These are phyloP conservation scores for Phytophthora uliginosa DNA, from an alignment of 352 stramenopile species.

Conservation along the genomic window DNA sequence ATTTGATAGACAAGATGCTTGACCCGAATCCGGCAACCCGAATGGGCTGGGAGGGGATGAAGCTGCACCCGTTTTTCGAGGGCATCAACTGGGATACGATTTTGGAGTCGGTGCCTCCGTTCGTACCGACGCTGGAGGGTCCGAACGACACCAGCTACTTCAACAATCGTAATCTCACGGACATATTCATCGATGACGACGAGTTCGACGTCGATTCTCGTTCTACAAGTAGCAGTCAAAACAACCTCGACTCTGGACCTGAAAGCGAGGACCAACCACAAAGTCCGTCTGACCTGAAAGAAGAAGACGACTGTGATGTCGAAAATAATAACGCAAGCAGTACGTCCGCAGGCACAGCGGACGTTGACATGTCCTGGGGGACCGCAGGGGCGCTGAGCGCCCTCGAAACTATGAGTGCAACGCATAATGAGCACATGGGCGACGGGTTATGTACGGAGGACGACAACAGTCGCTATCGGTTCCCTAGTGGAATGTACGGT, in stretches of 20 bases:
- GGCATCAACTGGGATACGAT: constrained; percentile 88
- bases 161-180: constrained; percentile 90
- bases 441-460: constrained; percentile 35
- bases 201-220: constrained; percentile 69
- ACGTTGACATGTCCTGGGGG: constrained; percentile 38
- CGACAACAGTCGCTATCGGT: constrained; percentile 54
- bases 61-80: constrained; percentile 75
- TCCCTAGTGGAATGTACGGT: constrained; percentile 80
- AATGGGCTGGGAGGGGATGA: constrained; percentile 76
- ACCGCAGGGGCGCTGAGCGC: constrained; percentile 12
- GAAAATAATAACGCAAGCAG: constrained; percentile 22
- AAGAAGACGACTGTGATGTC: constrained; percentile 15
- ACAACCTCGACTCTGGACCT: constrained; percentile 36
- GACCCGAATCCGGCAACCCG: constrained; percentile 74
- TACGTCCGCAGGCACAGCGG: constrained; percentile 15
- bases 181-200: constrained; percentile 89
- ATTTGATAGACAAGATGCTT: constrained; percentile 86
- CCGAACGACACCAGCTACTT: constrained; percentile 93
- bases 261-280: constrained; percentile 33
- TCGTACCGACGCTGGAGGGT: constrained; percentile 88
- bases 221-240: constrained; percentile 43
- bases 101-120: constrained; percentile 81
- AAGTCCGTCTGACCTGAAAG: constrained; percentile 21
- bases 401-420: constrained; percentile 6
- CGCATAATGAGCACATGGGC: constrained; percentile 4